Conservation (phyloP, 1,284 basidiomycete species). For the Phellopilus nigrolimitatus region DNA sequence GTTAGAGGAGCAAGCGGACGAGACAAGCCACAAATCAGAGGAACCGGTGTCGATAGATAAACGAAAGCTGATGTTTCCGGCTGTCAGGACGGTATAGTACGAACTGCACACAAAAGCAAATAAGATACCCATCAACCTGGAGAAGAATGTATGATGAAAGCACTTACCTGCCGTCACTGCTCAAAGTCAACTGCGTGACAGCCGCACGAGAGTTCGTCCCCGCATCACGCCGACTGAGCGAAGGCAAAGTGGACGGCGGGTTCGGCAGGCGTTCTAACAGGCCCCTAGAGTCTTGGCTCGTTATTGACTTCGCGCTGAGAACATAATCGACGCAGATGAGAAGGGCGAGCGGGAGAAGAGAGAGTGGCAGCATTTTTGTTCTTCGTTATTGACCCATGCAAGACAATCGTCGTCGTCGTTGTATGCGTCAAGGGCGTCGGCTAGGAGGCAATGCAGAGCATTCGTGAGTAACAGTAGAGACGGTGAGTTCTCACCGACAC, state of each 20-base stretch:
- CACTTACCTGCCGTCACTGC: conserved; percentile 12
- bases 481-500: no score
- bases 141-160: neutral
- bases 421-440: neutral
- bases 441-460: neutral
- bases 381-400: no score
- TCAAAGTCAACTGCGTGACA: conserved; percentile 7
- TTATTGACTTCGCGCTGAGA: neutral
- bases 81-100: conserved; percentile 56
- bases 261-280: neutral
- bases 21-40: conserved; percentile 66
- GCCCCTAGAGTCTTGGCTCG: neutral
- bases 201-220: conserved; percentile 2
- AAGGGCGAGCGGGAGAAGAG: neutral
- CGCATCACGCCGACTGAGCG: neutral
- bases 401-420: neutral
- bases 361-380: conserved; percentile 3
- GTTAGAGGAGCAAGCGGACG: conserved; percentile 52
- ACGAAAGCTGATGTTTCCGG: conserved; percentile 60
- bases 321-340: neutral
- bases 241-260: neutral
- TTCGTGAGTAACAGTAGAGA: neutral
- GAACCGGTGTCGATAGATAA: conserved; percentile 75
- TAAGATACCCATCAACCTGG: neutral
- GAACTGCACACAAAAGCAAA: conserved; percentile 38